Conservation (phyloP, 768 basidiomycete species). For the Podaxis sp. region DNA sequence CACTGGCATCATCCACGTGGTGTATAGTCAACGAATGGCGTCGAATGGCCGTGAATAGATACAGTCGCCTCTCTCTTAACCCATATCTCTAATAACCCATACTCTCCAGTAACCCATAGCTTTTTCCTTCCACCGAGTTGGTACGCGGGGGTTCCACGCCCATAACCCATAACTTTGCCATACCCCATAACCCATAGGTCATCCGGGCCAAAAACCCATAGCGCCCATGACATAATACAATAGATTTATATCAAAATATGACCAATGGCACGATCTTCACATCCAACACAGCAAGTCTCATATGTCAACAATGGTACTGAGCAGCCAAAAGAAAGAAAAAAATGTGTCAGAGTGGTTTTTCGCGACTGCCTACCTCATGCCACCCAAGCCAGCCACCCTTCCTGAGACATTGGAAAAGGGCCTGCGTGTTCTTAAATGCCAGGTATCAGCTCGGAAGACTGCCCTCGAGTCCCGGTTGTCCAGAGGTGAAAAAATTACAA, state of each 20-base stretch:
- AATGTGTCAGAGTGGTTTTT: no score
- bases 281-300: background rate
- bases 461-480: background rate
- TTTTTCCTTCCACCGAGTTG: background rate
- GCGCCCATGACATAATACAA: background rate
- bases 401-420: background rate
- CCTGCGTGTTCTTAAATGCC: no score
- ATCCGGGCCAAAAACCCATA: background rate
- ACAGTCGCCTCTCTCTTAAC: no score
- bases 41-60: no score
- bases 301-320: background rate
- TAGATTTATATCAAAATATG: background rate
- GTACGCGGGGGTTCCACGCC: no score
- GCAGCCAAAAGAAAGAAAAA: background rate
- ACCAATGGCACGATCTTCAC: background rate
- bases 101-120: background rate
- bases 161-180: background rate
- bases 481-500: background rate
- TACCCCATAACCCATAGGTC: constrained; percentile 2
- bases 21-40: no score
- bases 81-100: no score
- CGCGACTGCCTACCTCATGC: no score
- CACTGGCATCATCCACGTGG: no score
- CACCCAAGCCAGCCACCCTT: no score
- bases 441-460: background rate